Evolutionary conservation across 2,329 filamentous ascomycete genomes (phyloP).

Genomic region (Neopestalotiopsis sp.): DNA sequence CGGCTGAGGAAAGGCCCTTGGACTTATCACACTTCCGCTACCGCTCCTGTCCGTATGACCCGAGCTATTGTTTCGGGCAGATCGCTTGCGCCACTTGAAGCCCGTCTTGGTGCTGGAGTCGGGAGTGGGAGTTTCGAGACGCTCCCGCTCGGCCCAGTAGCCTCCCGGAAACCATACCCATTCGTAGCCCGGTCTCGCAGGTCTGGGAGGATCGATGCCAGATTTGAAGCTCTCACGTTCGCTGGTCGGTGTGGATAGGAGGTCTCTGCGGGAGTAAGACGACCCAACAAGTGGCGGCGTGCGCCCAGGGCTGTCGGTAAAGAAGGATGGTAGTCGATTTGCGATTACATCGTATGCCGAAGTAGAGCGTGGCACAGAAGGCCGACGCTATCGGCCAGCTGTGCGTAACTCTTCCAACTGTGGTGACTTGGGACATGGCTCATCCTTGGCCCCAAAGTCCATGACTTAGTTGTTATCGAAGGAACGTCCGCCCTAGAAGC

Average conservation of each 20-base stretch:
- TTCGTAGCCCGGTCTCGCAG: conserved; percentile 59
- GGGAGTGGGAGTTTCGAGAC: conserved; percentile 34
- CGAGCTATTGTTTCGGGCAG: conserved; percentile 31
- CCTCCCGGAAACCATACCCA: conserved; percentile 70
- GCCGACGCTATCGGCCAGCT: conserved; percentile 29
- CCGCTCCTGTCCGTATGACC: conserved; percentile 23
- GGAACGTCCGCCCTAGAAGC: background rate
- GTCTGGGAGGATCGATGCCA: conserved; percentile 58
- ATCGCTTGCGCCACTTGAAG: conserved; percentile 49
- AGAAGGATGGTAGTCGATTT: conserved; percentile 15
- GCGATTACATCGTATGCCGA: conserved; percentile 30
- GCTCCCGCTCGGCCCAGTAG: conserved; percentile 66
- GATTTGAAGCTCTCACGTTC: conserved; percentile 23
- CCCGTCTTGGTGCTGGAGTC: conserved; percentile 37
- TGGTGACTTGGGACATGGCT: conserved; percentile 27
- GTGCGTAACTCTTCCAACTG: conserved; percentile 21
- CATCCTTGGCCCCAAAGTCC: conserved; percentile 22
- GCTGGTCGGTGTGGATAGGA: conserved; percentile 19
- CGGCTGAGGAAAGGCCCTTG: conserved; percentile 14
- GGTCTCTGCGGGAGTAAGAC: conserved; percentile 22
- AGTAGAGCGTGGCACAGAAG: conserved; percentile 27
- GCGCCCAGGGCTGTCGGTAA: background rate
- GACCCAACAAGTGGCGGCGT: background rate
- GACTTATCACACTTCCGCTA: background rate
- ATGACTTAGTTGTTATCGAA: conserved; percentile 10